These are phyloP conservation scores for Aspergillus biplanus DNA, from an alignment of 495 filamentous ascomycete species.

Conservation along the genomic window DNA sequence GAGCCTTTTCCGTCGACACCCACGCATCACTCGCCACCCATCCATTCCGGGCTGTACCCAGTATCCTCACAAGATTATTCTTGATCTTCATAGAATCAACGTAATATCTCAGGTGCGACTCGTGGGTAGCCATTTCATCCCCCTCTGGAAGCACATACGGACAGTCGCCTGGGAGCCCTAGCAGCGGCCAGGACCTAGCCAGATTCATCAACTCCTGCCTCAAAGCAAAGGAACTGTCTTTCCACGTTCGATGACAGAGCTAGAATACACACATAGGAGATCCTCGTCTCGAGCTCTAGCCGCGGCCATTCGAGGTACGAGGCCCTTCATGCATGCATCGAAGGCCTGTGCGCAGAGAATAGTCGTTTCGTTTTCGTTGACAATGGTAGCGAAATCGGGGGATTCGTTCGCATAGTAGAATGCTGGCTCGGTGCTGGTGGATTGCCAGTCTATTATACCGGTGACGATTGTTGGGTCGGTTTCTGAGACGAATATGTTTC, in stretches of 20 bases:
- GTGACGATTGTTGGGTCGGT: conserved; percentile 45
- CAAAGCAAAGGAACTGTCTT: conserved; percentile 39
- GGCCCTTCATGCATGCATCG: conserved; percentile 37
- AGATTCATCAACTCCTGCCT: conserved; percentile 45
- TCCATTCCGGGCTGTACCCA: not conserved
- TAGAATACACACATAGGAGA: conserved; percentile 44
- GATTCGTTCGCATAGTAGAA: conserved; percentile 42
- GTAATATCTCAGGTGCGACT: not conserved
- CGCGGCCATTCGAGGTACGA: conserved; percentile 38
- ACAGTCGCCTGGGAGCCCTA: conserved; percentile 29
- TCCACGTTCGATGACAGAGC: conserved; percentile 46
- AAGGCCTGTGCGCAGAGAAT: conserved; percentile 41
- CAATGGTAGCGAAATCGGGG: conserved; percentile 41
- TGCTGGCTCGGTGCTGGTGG: conserved; percentile 41
- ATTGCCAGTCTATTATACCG: conserved; percentile 48
- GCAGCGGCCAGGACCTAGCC: conserved; percentile 36
- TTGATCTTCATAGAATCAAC: not conserved
- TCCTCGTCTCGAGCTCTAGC: conserved; percentile 40
- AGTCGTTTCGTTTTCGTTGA: conserved; percentile 30
- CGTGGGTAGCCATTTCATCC: not conserved
- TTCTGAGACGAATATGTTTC: conserved; percentile 49
- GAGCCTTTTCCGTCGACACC: not conserved
- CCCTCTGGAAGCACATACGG: not conserved
- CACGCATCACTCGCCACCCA: not conserved
- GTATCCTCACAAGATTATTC: not conserved